These are phyloP conservation scores for Pontederia paniculata DNA, from an alignment of 176 grass and related monocot genomes.

Conservation along the genomic window DNA sequence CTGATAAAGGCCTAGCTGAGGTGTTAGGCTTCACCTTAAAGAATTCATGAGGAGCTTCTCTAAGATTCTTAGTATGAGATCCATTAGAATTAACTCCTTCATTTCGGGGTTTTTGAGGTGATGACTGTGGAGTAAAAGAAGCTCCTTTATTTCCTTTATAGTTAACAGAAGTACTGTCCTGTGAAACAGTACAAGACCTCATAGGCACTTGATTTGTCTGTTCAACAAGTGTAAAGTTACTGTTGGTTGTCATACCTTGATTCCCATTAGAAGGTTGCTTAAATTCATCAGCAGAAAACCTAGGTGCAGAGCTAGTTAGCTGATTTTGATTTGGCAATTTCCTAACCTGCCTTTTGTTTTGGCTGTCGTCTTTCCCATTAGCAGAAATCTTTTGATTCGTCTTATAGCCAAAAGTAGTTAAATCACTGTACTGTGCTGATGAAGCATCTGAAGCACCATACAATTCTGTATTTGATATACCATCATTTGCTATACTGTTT, in stretches of 20 bases:
- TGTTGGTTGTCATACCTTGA: constrained; percentile 22
- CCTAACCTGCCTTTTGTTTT: constrained; percentile 33
- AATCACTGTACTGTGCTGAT: constrained; percentile 21
- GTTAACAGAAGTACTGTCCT: constrained; percentile 19
- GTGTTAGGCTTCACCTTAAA: constrained; percentile 35
- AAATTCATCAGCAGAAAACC: constrained; percentile 21
- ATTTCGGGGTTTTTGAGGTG: constrained; percentile 32
- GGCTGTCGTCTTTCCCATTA: constrained; percentile 46
- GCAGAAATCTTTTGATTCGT: constrained; percentile 40
- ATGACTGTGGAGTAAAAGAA: constrained; percentile 15
- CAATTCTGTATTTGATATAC: constrained; percentile 7
- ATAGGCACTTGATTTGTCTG: background rate
- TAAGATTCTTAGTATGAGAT: background rate
- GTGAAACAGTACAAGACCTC: constrained; percentile 20
- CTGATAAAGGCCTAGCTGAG: constrained; percentile 23
- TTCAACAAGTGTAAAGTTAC: background rate
- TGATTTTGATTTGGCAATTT: constrained; percentile 29
- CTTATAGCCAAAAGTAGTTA: constrained; percentile 17
- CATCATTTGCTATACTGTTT: constrained; percentile 35
- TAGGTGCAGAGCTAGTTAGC: constrained; percentile 22
- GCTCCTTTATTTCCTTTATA: constrained; percentile 3
- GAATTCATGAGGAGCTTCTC: constrained; percentile 34
- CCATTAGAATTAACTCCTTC: constrained; percentile 1
- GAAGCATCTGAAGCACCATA: constrained; percentile 30
- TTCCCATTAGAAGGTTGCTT: background rate